Percentiles rank a stretch among this genome's conserved stretches.
These are phyloP conservation scores for Decorospora gaudefroyi DNA, from an alignment of 2,329 filamentous ascomycete genomes.

Conservation along the genomic window DNA sequence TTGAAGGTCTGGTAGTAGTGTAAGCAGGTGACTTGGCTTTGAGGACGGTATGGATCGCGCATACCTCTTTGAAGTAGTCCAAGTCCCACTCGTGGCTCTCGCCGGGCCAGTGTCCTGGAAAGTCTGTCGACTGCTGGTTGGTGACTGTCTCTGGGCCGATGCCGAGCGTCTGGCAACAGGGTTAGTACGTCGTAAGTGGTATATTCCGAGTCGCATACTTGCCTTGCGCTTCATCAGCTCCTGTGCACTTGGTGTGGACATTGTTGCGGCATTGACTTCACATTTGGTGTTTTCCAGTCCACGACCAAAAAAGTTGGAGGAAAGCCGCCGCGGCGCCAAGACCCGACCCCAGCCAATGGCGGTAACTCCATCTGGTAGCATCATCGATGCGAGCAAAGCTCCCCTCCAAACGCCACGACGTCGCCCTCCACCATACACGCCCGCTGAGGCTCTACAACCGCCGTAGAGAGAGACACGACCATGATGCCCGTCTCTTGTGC, in stretches of 20 bases:
- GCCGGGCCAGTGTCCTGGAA: conserved; percentile 85
- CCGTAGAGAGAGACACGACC: conserved; percentile 36
- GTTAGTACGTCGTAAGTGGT: conserved; percentile 7
- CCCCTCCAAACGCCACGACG: conserved; percentile 42
- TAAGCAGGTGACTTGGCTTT: neutral
- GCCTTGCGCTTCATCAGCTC: conserved; percentile 67
- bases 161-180: conserved; percentile 68
- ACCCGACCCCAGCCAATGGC: conserved; percentile 36
- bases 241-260: conserved; percentile 53
- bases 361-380: conserved; percentile 33
- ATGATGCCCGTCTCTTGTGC: conserved; percentile 72
- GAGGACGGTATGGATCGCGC: conserved; percentile 3
- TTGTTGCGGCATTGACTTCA: conserved; percentile 34
- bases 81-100: conserved; percentile 84
- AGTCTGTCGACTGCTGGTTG: conserved; percentile 86
- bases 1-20: conserved; percentile 61
- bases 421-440: conserved; percentile 38
- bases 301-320: conserved; percentile 34
- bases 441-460: conserved; percentile 44
- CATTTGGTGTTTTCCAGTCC: conserved; percentile 21
- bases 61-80: conserved; percentile 67
- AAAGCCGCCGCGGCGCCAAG: conserved; percentile 30
- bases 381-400: conserved; percentile 36
- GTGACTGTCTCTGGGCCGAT: conserved; percentile 90
- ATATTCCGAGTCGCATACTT: conserved; percentile 32